Base-by-base conservation (phyloP, 805 yeast species). In the Candida palmyrensis region DNA sequence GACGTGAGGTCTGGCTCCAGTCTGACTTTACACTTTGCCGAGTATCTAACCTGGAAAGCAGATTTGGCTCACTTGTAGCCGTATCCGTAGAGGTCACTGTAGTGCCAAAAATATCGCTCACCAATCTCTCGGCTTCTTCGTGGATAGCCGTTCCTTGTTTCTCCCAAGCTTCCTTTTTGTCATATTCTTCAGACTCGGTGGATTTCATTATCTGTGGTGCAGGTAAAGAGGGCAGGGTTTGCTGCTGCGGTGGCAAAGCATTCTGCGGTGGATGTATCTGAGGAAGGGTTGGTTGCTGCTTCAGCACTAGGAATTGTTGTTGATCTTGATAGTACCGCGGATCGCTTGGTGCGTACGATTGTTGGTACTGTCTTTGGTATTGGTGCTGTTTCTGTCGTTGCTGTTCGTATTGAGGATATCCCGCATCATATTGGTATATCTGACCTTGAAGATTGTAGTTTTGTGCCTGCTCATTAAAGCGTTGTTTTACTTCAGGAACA, bases 101-200 rank as follows among this genome's bases (percentile, higher is more conserved):
- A 6, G 49, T 44, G 0, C 57, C 55, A 38, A 66, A 66, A n/a
- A 66, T 64, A 42, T 62, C 69, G 33, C 64, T 68, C 1, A 52
- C 69, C 29, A 66, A 46, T 30, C 48, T 55, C 36, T 53, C 65
- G 3, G 71, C 64, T 22, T 55, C 48, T 16, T 43, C 49, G 35
- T 58, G 59, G 15, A 54, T 47, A 0, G 43, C 25, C 33, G 48
- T 20, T 41, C 18, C 23, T 9, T 24, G 25, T 6, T n/a, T 48
- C 32, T 60, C 57, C 71, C 71, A 65, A 1, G 68, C 65, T 35
- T 65, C 70, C 22, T 51, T 55, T 30, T 39, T 48, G 20, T 53
- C 57, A 23, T 51, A 51, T 16, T 50, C 51, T 8, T 43, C 32
- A 11, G 36, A 37, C 16, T 37, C 43, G 11, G 32, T 23, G 10